These are phyloP conservation scores for Anaeromyces robustus DNA, from an alignment of 192 early-diverging fungal genomes.

Conservation along the genomic window DNA sequence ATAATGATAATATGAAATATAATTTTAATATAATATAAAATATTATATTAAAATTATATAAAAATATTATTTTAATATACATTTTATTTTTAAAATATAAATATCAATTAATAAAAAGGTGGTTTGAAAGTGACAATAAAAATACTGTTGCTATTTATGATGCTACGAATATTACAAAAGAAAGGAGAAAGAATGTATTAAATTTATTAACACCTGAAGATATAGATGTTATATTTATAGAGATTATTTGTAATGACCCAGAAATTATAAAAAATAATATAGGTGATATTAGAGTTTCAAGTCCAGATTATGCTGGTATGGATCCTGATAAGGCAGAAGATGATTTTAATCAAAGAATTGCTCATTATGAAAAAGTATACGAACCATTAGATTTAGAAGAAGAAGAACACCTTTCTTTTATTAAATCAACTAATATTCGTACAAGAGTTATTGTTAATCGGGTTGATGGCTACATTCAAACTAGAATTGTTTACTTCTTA, in stretches of 20 bases:
- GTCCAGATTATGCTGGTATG: conserved; percentile 18
- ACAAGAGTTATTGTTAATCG: conserved; percentile 79
- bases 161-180: conserved; percentile 88
- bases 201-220: conserved; percentile 52
- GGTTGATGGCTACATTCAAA: conserved; percentile 89
- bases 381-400: conserved; percentile 40
- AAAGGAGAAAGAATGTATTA: conserved; percentile 56
- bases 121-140: conserved; percentile 6
- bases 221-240: conserved; percentile 91
- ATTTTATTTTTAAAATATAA: no score
- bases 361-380: conserved; percentile 81
- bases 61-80: no score
- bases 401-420: conserved; percentile 61
- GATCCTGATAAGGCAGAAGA: conserved; percentile 75
- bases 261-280: conserved; percentile 81
- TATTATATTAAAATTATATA: no score
- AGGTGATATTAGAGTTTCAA: conserved; percentile 37
- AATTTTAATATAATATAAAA: no score
- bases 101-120: conserved; percentile 17
- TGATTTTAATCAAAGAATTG: conserved; percentile 83
- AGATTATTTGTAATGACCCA: conserved; percentile 83
- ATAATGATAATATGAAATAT: no score
- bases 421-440: conserved; percentile 93
- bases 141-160: conserved; percentile 79
- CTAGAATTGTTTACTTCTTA: conserved; percentile 92